Conservation (phyloP, 352 stramenopile genomes). For the Plasmopara halstedii region DNA sequence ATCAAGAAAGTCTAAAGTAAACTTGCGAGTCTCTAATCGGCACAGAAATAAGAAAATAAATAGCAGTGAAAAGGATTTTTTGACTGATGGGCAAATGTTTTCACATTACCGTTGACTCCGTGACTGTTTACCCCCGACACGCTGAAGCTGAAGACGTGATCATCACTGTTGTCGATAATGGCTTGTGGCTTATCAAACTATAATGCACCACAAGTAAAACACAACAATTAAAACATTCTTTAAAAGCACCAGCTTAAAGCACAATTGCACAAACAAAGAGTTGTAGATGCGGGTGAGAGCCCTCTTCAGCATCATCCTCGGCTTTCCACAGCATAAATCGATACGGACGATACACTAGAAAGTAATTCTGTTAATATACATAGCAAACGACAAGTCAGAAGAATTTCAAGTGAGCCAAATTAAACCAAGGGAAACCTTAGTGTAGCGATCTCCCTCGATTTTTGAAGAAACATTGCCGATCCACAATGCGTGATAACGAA, state of each 20-base stretch:
- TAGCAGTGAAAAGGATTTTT: constrained; percentile 1
- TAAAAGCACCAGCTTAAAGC: background rate
- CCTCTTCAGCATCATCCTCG: constrained; percentile 59
- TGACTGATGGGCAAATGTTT: background rate
- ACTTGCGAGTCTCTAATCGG: constrained; percentile 53
- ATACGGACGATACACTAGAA: constrained; percentile 55
- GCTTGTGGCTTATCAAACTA: constrained; percentile 64
- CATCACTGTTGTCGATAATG: constrained; percentile 53
- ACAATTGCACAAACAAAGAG: constrained; percentile 39
- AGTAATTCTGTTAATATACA: constrained; percentile 34
- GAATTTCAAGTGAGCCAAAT: background rate
- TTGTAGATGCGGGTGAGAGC: constrained; percentile 39
- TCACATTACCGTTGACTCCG: constrained; percentile 43
- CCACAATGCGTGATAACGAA: constrained; percentile 72
- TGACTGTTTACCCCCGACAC: constrained; percentile 43
- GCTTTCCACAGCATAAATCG: constrained; percentile 80
- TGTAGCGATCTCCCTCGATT: constrained; percentile 48
- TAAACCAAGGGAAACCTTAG: constrained; percentile 36
- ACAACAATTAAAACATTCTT: background rate
- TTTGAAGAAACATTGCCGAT: constrained; percentile 53
- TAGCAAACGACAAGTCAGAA: constrained; percentile 5
- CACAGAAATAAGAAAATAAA: background rate
- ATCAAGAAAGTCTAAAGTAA: constrained; percentile 47
- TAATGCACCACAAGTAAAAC: constrained; percentile 4
- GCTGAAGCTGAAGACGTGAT: constrained; percentile 54